A percentile compares a stretch with the other conserved stretches of the same genome.
These are phyloP conservation scores for Withania somnifera DNA, from an alignment of 305 asterid genomes.

Conservation along the genomic window DNA sequence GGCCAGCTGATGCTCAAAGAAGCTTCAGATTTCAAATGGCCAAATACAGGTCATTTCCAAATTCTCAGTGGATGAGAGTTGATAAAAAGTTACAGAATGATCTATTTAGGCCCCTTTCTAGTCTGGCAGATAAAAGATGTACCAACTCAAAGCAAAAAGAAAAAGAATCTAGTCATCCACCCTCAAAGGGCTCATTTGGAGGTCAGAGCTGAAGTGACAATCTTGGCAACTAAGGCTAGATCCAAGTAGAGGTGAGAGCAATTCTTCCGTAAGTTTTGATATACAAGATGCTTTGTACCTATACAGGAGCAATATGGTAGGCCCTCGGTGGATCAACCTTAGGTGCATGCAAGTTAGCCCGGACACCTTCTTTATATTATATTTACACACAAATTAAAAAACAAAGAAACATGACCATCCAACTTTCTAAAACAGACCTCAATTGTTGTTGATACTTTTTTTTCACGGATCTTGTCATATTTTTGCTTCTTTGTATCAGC, in stretches of 20 bases:
- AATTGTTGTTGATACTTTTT: conserved; percentile 80
- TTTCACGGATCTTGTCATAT: conserved; percentile 90
- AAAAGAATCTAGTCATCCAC: neutral
- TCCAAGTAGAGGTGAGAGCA: neutral
- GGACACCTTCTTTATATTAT: neutral
- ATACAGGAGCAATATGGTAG: neutral
- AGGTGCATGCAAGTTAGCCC: neutral
- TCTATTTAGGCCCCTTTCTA: neutral
- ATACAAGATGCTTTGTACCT: neutral
- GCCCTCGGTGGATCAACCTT: neutral
- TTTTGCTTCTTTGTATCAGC: conserved; percentile 93
- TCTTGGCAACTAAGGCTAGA: neutral
- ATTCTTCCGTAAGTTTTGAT: neutral
- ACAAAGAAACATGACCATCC: neutral
- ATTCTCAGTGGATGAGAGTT: neutral
- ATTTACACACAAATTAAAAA: neutral
- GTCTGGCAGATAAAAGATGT: neutral
- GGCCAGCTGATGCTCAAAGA: neutral
- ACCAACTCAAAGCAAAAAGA: neutral
- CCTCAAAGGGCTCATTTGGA: neutral
- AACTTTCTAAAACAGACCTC: conserved; percentile 40
- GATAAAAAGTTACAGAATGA: neutral
- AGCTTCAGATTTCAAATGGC: neutral
- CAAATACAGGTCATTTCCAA: neutral
- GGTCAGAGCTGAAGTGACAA: neutral